Evolutionary conservation across 2,329 filamentous ascomycete species (phyloP).

Genomic region (Chaetomiaceae sp.): DNA sequence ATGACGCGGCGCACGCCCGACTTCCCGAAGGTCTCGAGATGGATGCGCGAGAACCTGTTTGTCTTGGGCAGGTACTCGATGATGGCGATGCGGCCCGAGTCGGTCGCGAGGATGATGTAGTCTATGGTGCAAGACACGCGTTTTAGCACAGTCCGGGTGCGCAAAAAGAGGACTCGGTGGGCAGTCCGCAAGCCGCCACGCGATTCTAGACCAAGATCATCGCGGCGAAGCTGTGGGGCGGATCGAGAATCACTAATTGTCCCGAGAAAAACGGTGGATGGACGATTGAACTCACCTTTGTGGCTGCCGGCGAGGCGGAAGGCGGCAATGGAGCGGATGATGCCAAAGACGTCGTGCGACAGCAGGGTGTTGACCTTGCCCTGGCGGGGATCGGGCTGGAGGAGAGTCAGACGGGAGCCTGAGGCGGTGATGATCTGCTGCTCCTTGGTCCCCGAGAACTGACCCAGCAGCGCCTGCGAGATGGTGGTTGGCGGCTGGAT

Average conservation of each 20-base stretch:
- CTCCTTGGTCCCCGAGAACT: slow-evolving; percentile 94
- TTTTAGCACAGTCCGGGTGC: slow-evolving; percentile 27
- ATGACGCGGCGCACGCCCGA: slow-evolving; percentile 90
- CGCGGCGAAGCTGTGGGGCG: slow-evolving; percentile 24
- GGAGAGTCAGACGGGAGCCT: slow-evolving; percentile 81
- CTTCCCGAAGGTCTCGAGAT: slow-evolving; percentile 97
- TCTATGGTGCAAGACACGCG: slow-evolving; percentile 55
- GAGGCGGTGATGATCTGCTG: slow-evolving; percentile 95
- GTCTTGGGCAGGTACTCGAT: slow-evolving; percentile 84
- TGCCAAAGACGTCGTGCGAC: slow-evolving; percentile 93
- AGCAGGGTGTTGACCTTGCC: slow-evolving; percentile 82
- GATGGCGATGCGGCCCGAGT: slow-evolving; percentile 92
- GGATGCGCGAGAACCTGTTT: slow-evolving; percentile 83
- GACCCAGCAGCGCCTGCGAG: slow-evolving; percentile 85
- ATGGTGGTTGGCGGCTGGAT: slow-evolving; percentile 88
- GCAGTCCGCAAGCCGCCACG: slow-evolving; percentile 11
- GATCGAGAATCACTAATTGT: slow-evolving; percentile 68
- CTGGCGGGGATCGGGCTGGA: slow-evolving; percentile 78
- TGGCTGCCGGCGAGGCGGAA: slow-evolving; percentile 90
- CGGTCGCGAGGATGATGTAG: slow-evolving; percentile 90
- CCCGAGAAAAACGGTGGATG: slow-evolving; percentile 36
- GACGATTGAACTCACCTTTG: slow-evolving; percentile 70
- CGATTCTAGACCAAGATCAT: slow-evolving; percentile 18
- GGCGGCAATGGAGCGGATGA: slow-evolving; percentile 81
- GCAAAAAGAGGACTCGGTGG: slow-evolving; percentile 21